Percentiles rank a stretch among this genome's conserved stretches.
Evolutionary conservation across 441 rosid genomes (phyloP).

Genomic region (Brassica hybrid): DNA sequence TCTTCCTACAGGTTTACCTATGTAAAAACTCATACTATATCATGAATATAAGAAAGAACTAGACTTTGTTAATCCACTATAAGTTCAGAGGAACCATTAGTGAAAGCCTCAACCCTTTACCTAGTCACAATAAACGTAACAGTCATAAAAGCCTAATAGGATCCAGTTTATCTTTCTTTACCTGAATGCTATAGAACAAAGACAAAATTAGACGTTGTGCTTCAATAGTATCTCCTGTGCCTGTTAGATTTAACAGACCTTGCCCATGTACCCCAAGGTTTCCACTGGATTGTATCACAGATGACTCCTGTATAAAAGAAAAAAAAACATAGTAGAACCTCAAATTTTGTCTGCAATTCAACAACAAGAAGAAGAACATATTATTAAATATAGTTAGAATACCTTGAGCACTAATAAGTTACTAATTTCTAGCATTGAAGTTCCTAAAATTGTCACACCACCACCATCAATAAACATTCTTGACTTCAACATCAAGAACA

Average conservation of each 20-base stretch:
- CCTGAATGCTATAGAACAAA: slow-evolving; percentile 74
- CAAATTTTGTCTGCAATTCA: slow-evolving; percentile 9
- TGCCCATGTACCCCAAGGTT: slow-evolving; percentile 95
- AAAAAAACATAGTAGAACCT: neutral
- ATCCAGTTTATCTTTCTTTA: slow-evolving; percentile 49
- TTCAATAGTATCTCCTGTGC: slow-evolving; percentile 81
- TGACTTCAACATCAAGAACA: slow-evolving; percentile 92
- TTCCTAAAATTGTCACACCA: slow-evolving; percentile 70
- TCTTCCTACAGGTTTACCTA: neutral
- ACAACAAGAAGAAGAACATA: slow-evolving; percentile 28
- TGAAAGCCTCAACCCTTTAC: too few relatives aligned
- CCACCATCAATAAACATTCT: slow-evolving; percentile 84
- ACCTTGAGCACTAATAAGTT: slow-evolving; percentile 92
- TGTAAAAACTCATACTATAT: neutral
- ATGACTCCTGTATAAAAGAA: slow-evolving; percentile 64
- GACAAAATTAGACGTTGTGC: slow-evolving; percentile 85
- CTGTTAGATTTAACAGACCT: slow-evolving; percentile 81
- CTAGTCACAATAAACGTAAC: too few relatives aligned
- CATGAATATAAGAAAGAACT: too few relatives aligned
- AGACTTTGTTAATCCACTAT: neutral
- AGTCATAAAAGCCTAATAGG: neutral
- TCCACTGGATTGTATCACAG: slow-evolving; percentile 89
- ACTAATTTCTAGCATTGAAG: slow-evolving; percentile 87
- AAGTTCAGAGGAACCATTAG: neutral
- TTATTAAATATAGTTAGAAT: slow-evolving; percentile 7